These are phyloP conservation scores for Penicillium alfredii DNA, from an alignment of 495 filamentous ascomycete genomes.

Conservation along the genomic window DNA sequence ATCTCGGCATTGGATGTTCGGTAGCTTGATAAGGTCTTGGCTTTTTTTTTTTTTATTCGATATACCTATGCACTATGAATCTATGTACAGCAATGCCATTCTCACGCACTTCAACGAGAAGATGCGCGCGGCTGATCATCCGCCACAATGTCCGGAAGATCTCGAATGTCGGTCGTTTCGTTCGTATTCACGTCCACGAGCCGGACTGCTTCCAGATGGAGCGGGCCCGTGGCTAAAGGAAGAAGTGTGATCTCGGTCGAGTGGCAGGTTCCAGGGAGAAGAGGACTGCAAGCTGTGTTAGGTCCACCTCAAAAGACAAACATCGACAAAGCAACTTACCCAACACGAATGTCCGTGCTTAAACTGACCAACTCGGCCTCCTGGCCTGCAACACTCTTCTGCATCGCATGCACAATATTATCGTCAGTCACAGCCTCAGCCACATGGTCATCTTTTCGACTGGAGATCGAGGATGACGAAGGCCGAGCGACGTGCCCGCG, in stretches of 20 bases:
- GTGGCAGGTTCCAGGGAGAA: slow-evolving; percentile 71
- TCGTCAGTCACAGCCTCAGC: slow-evolving; percentile 83
- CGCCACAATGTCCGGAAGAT: slow-evolving; percentile 70
- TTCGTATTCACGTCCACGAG: slow-evolving; percentile 76
- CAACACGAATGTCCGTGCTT: slow-evolving; percentile 76
- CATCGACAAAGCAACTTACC: slow-evolving; percentile 49
- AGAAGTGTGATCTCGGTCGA: slow-evolving; percentile 75
- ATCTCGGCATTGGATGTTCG: too few species aligned
- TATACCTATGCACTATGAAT: neutral
- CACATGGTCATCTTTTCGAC: slow-evolving; percentile 43
- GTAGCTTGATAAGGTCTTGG: too few species aligned
- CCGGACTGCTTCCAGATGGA: slow-evolving; percentile 72
- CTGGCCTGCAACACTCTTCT: slow-evolving; percentile 66
- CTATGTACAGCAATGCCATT: neutral
- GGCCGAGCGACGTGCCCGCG: slow-evolving; percentile 51
- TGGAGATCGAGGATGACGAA: slow-evolving; percentile 40
- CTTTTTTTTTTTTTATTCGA: too few species aligned
- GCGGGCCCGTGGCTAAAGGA: slow-evolving; percentile 65
- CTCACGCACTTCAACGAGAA: neutral
- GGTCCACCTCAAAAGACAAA: too few species aligned
- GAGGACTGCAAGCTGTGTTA: slow-evolving; percentile 44
- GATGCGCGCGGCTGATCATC: slow-evolving; percentile 28
- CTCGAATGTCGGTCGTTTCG: slow-evolving; percentile 74
- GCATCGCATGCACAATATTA: slow-evolving; percentile 75
- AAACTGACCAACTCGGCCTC: slow-evolving; percentile 70